Evolutionary conservation across 1,284 basidiomycete genomes (phyloP), one percentile per base, ranked within the genome.

Genomic region (Trametes sp.): DNA sequence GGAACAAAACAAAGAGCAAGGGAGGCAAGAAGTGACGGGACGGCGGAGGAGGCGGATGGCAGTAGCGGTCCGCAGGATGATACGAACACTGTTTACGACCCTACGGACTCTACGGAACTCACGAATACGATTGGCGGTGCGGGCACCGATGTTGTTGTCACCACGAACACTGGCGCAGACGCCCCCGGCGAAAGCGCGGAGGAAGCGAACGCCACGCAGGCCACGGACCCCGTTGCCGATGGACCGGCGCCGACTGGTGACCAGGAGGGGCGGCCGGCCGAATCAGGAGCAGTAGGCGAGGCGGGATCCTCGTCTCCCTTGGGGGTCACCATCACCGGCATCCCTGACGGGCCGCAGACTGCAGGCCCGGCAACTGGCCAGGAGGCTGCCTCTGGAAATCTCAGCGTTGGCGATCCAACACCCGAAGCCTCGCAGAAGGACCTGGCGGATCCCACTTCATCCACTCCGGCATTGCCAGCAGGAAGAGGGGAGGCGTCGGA

Each of bases 51-150:
- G 48, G 59, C 46, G 48, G 59, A n/a, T 29, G 36, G 35, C 49
- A 28, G 36, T n/a, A 41, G 50, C 29, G 57, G 41, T 21, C 35
- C 44, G 57, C 46, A n/a, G 66, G 49, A 50, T 38, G 56, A 59
- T 57, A 49, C 14, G 60, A 50, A 65, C 58, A 46, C 48, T 53
- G 31, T 45, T 61, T 36, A 67, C 62, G 65, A 67, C 58, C 31
- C 55, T 62, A 67, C 61, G 66, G 66, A 67, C 63, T 54, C 61
- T 68, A 68, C 64, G 66, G 62, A 65, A 41, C 51, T 59, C 63
- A 65, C 66, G 59, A 68, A 68, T 68, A 54, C 64, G 59, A 65
- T 61, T 59, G 54, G 60, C 61, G 66, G 66, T 65, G 66, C 64
- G 38, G 66, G 64, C 66, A 65, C 62, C 63, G 56, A 29, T 54